Percentiles rank a stretch among this genome's conserved stretches.
phyloP scores from a whole-genome alignment of 805 yeast genomes.

The Barnettozyma populi region DNA sequence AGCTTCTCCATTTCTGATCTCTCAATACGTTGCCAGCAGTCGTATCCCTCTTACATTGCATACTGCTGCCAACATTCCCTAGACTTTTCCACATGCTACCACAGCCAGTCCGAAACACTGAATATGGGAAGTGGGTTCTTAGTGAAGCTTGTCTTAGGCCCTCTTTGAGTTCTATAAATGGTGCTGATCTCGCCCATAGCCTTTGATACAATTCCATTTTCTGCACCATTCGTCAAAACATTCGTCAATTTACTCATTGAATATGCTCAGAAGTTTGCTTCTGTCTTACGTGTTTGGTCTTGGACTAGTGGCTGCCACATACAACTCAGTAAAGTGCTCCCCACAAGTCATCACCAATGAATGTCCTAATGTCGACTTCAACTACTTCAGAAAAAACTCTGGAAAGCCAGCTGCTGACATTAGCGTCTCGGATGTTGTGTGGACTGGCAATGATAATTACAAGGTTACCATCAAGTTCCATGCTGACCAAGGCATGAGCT shows the following conservation, averaged over 20 bases:
- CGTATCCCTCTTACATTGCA: neutral
- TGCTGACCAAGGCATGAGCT: neutral
- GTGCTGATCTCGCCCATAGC: no score
- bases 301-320: neutral
- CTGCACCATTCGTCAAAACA: no score
- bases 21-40: neutral
- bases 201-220: no score
- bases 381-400: no score
- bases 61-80: neutral
- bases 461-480: slow-evolving; percentile 4
- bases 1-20: neutral
- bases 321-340: neutral
- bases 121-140: neutral
- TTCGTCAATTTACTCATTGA: no score
- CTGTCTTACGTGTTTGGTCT: neutral
- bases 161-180: neutral
- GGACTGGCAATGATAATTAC: slow-evolving; percentile 2
- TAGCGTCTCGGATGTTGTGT: slow-evolving; percentile 3
- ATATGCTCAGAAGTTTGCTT: neutral
- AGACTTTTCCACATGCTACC: neutral
- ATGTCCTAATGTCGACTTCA: neutral
- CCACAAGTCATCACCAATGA: neutral
- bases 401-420: neutral
- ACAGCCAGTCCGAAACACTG: neutral
- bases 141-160: neutral